Evolutionary conservation across 208 protist genomes (phyloP).

Genomic region (Naegleria lovaniensis): DNA sequence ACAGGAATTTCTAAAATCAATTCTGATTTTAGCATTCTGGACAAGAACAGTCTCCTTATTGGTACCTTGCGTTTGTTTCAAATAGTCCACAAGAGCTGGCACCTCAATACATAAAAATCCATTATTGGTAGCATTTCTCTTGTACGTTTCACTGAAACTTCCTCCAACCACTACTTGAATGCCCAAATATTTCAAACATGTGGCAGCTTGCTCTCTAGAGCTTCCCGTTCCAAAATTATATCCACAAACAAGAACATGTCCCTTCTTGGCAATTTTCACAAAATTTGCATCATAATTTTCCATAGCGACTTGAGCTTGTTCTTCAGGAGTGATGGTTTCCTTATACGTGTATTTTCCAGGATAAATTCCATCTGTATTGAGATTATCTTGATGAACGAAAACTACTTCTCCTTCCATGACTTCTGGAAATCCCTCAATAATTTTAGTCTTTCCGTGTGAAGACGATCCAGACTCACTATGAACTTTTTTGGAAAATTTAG

Average conservation of each 20-base stretch:
- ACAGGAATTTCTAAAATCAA: neutral
- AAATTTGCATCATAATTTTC: constrained; percentile 55
- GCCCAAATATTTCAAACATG: constrained; percentile 46
- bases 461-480: too few species aligned
- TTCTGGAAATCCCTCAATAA: constrained; percentile 45
- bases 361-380: constrained; percentile 62
- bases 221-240: constrained; percentile 65
- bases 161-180: constrained; percentile 46
- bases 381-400: constrained; percentile 51
- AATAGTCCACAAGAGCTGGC: constrained; percentile 35
- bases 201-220: constrained; percentile 58
- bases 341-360: constrained; percentile 55
- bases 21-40: neutral
- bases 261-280: constrained; percentile 5
- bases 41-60: neutral
- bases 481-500: neutral
- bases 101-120: constrained; percentile 48
- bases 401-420: constrained; percentile 39
- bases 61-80: constrained; percentile 25
- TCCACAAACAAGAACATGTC: constrained; percentile 39
- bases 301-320: constrained; percentile 48
- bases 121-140: constrained; percentile 59
- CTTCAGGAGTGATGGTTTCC: constrained; percentile 44
- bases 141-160: constrained; percentile 55
- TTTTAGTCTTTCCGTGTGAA: neutral